A percentile compares a stretch with the other conserved stretches of the same genome.
phyloP scores from a whole-genome alignment of 495 filamentous ascomycete species.

The Aspergillus conjunctus region DNA sequence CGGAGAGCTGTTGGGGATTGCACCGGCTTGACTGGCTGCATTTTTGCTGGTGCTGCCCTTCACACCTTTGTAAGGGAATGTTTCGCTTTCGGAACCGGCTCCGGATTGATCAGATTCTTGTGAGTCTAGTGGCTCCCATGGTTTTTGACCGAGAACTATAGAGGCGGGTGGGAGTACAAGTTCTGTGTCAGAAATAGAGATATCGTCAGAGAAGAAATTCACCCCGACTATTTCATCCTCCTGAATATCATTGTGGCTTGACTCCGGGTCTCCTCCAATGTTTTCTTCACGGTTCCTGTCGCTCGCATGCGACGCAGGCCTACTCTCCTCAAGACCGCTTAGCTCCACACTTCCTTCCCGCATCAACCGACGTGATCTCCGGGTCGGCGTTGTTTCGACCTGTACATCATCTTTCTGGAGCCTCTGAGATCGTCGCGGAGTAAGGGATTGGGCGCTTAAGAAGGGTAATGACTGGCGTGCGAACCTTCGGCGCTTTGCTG shows the following conservation, averaged over 20 bases:
- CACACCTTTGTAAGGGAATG: no score
- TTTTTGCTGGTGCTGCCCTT: neutral
- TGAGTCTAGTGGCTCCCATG: neutral
- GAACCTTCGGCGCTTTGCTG: neutral
- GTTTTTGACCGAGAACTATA: neutral
- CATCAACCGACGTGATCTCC: neutral
- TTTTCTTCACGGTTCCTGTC: neutral
- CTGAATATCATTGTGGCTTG: neutral
- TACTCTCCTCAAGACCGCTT: neutral
- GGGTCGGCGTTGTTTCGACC: neutral
- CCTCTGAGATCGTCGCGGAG: slow-evolving; percentile 15
- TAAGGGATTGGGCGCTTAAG: neutral
- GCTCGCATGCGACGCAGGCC: neutral
- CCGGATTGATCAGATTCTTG: neutral
- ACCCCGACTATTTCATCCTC: slow-evolving; percentile 4
- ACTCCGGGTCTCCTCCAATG: neutral
- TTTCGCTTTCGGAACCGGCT: no score
- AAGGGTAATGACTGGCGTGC: neutral
- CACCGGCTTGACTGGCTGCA: neutral
- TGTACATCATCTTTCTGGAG: neutral
- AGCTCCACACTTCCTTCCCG: neutral
- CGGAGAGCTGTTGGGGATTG: neutral
- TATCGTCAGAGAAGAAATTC: slow-evolving; percentile 5
- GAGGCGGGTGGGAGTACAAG: neutral
- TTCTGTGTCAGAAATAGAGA: neutral